Conservation (phyloP, 1,284 basidiomycete genomes). For the Termitomyces sp. region DNA sequence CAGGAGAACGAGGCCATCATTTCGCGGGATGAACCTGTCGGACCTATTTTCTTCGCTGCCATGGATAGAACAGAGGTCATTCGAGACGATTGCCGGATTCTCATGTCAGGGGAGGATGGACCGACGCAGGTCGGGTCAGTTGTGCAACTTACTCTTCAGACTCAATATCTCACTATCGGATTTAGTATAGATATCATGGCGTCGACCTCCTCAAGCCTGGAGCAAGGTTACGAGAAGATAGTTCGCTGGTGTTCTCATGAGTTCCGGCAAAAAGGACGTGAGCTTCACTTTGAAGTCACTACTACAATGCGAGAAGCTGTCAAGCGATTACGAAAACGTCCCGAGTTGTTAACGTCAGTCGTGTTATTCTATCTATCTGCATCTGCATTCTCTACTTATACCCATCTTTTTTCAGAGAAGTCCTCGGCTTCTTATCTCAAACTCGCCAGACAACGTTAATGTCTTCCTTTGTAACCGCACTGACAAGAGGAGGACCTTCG, state of each 20-base stretch:
- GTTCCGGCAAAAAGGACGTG: slow-evolving; percentile 78
- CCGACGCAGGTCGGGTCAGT: slow-evolving; percentile 78
- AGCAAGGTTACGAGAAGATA: slow-evolving; percentile 87
- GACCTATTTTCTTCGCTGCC: slow-evolving; percentile 70
- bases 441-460: slow-evolving; percentile 81
- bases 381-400: neutral
- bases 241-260: slow-evolving; percentile 84
- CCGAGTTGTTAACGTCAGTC: slow-evolving; percentile 75
- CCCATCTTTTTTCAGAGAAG: slow-evolving; percentile 52
- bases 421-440: slow-evolving; percentile 71
- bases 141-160: neutral
- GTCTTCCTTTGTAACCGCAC: slow-evolving; percentile 77
- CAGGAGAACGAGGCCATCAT: slow-evolving; percentile 71
- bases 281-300: slow-evolving; percentile 76
- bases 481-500: slow-evolving; percentile 86
- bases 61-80: slow-evolving; percentile 88
- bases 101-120: slow-evolving; percentile 85
- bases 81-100: slow-evolving; percentile 76
- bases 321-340: slow-evolving; percentile 63
- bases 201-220: slow-evolving; percentile 75
- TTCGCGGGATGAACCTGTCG: slow-evolving; percentile 75
- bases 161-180: neutral
- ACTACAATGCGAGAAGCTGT: slow-evolving; percentile 71
- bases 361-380: neutral
- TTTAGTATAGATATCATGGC: slow-evolving; percentile 84